Conservation (phyloP, 345 rosid species). For the Gossypium thurberi region DNA sequence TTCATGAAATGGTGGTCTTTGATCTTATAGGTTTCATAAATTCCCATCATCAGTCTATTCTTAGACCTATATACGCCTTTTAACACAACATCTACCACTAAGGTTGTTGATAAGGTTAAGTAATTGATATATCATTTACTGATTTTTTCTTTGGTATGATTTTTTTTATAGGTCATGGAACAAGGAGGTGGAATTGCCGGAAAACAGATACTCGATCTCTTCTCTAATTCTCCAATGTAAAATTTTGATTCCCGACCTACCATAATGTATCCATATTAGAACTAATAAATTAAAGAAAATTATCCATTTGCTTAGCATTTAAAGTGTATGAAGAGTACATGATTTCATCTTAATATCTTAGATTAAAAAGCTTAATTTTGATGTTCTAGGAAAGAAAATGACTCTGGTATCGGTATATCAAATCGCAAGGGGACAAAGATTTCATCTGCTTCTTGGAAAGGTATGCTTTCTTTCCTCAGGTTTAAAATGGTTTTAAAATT, state of each 20-base stretch:
- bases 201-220: neutral
- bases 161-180: neutral
- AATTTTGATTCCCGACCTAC: neutral
- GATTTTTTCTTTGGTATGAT: neutral
- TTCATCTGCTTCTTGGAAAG: neutral
- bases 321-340: neutral
- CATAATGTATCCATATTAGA: neutral
- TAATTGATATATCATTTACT: neutral
- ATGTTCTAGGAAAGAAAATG: neutral
- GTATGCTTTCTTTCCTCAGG: neutral
- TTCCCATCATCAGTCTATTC: slow-evolving; percentile 1
- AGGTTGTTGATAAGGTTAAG: neutral
- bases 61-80: neutral
- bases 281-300: neutral
- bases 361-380: neutral
- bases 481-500: neutral
- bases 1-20: neutral
- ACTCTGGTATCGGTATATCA: neutral
- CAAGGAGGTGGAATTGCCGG: neutral
- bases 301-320: neutral
- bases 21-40: neutral
- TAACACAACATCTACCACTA: neutral
- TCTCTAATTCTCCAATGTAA: neutral
- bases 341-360: neutral
- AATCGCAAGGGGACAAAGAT: neutral